Base-by-base conservation (phyloP, 2,329 filamentous ascomycete genomes). In the Fusarium sp. region DNA sequence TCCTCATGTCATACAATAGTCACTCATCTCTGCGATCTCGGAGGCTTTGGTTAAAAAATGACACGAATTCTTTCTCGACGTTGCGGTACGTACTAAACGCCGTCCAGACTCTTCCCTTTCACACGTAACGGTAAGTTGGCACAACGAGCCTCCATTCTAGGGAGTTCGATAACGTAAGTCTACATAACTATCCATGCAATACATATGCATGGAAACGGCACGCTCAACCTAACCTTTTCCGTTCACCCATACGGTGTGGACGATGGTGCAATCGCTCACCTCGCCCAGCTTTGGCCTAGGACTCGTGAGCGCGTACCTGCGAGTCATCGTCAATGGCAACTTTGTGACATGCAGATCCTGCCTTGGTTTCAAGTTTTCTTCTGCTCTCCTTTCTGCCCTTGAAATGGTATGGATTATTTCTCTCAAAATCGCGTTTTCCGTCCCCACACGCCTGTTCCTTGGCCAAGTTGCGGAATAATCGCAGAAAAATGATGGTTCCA, bases 301-400 rank as follows among this genome's bases (percentile, higher is more conserved):
- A 52, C 41, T 54, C 54, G 51, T 31, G 48, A 64, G 34, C 62
- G 66, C 53, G 44, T 71, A 59, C 39, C 70, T 75, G 70, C 73
- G 68, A 75, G 73, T 74, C 72, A 75, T 75, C 68, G 40, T 60
- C 62, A 70, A 71, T 61, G 51, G 56, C 39, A 72, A 71, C 71
- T 72, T 69, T 58, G 61, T 72, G 65, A 66, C 67, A 65, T 72
- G 72, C 73, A 73, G 72, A 75, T 71, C 72, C 57, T 68, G 53
- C 64, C 60, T 62, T 56, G 54, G 62, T 73, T 72, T 68, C 73
- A 68, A 62, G 61, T 53, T 65, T 71, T 43, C 36, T 59, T 62
- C 30, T 44, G 44, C 47, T 37, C 54, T 50, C 36, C 31, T 40
- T 60, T 48, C 41, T 50, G 44, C 44, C 16, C 36, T 51, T 60